Percentiles rank a stretch among this genome's conserved stretches.
These are phyloP conservation scores for Aspergillus sp. DNA, from an alignment of 2,329 filamentous ascomycete species.

Conservation along the genomic window DNA sequence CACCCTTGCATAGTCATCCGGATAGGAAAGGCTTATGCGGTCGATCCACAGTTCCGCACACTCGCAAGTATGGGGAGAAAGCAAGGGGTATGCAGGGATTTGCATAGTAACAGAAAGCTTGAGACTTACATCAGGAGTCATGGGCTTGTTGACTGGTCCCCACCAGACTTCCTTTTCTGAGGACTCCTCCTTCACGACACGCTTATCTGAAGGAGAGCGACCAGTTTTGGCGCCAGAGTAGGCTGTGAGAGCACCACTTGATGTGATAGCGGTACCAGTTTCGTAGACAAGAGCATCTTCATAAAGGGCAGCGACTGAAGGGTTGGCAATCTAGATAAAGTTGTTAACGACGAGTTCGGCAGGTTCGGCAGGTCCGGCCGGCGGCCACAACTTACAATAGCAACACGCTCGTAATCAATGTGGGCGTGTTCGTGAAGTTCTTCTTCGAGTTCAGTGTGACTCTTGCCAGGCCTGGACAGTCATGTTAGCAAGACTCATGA, in stretches of 20 bases:
- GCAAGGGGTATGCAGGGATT: slow-evolving; percentile 18
- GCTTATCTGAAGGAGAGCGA: slow-evolving; percentile 94
- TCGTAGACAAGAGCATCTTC: slow-evolving; percentile 99
- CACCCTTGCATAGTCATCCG: neutral
- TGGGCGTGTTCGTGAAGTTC: slow-evolving; percentile 96
- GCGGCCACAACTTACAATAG: slow-evolving; percentile 69
- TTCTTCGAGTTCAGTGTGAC: slow-evolving; percentile 97
- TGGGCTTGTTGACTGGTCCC: slow-evolving; percentile 99
- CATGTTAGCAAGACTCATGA: slow-evolving; percentile 12
- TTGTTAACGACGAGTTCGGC: slow-evolving; percentile 8
- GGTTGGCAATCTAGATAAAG: slow-evolving; percentile 71
- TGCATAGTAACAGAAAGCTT: slow-evolving; percentile 8
- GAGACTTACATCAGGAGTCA: slow-evolving; percentile 85
- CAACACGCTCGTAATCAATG: slow-evolving; percentile 98
- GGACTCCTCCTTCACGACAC: slow-evolving; percentile 85
- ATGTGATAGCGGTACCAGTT: slow-evolving; percentile 95
- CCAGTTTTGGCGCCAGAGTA: slow-evolving; percentile 99
- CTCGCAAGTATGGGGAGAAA: slow-evolving; percentile 17
- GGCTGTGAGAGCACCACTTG: slow-evolving; percentile 88
- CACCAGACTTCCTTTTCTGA: slow-evolving; percentile 97
- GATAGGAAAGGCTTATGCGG: slow-evolving; percentile 17
- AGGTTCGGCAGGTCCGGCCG: too few species aligned
- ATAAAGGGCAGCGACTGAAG: slow-evolving; percentile 91
- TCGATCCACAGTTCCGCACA: slow-evolving; percentile 17
- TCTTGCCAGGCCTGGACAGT: slow-evolving; percentile 67